Conservation (phyloP, 169 alveolate species). For the Plasmodium knowlesi region DNA sequence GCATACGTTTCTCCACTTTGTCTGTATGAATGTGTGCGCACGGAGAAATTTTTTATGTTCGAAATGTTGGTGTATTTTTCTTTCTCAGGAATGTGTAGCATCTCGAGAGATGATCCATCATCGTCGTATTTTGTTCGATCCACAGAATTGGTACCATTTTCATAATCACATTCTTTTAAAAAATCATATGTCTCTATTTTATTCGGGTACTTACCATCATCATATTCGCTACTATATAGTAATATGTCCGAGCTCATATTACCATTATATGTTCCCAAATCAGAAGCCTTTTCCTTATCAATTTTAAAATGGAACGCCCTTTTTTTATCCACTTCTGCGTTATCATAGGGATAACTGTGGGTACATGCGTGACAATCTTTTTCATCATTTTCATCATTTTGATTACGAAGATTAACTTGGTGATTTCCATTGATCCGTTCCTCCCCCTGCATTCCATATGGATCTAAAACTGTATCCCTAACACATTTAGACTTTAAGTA, state of each 20-base stretch:
- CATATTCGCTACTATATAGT: neutral
- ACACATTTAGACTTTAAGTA: constrained; percentile 45
- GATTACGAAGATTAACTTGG: neutral
- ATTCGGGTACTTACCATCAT: neutral
- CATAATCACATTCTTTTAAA: neutral
- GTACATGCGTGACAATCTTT: neutral
- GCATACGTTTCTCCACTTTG: neutral
- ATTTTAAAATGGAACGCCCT: neutral
- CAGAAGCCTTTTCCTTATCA: neutral
- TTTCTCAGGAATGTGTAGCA: neutral
- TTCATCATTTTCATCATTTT: constrained; percentile 5
- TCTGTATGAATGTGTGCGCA: neutral
- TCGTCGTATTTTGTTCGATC: neutral
- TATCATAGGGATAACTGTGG: neutral
- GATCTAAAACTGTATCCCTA: constrained; percentile 16
- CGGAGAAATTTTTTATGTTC: neutral
- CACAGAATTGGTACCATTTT: neutral
- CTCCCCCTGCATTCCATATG: constrained; percentile 1
- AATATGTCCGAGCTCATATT: neutral
- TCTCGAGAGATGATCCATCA: neutral
- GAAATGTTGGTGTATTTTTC: constrained; percentile 1
- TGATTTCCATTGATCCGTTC: neutral
- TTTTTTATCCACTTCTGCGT: neutral
- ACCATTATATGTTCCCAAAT: neutral
- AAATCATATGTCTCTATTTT: neutral